Evolutionary conservation across 2,329 filamentous ascomycete genomes (phyloP).

Genomic region (Nigrograna mackinnonii): DNA sequence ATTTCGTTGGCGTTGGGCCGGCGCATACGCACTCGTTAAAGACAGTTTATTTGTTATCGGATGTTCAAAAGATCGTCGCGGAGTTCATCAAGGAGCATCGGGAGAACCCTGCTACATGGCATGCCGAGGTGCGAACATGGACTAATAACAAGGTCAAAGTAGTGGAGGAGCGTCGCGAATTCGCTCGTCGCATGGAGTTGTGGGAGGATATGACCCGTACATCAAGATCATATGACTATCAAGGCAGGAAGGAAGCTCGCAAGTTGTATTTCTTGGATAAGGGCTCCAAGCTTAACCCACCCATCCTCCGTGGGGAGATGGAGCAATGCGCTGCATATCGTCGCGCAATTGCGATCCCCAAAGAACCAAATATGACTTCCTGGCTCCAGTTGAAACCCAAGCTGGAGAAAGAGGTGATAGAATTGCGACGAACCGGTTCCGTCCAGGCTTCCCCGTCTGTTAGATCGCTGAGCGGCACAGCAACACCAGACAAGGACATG

Average conservation of each 20-base stretch:
- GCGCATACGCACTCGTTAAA: constrained; percentile 36
- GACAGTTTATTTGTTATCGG: constrained; percentile 33
- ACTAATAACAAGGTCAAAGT: constrained; percentile 24
- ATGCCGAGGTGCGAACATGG: constrained; percentile 23
- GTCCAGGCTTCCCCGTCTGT: too few relatives aligned
- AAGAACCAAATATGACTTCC: constrained; percentile 38
- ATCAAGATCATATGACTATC: constrained; percentile 31
- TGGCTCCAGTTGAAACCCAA: constrained; percentile 41
- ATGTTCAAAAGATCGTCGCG: constrained; percentile 30
- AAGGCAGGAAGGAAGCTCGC: constrained; percentile 35
- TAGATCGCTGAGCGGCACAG: too few relatives aligned
- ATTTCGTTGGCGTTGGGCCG: constrained; percentile 40
- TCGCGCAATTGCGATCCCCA: constrained; percentile 42
- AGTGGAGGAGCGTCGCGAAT: constrained; percentile 32
- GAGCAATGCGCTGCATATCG: constrained; percentile 44
- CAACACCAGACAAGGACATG: not conserved
- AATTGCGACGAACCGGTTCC: constrained; percentile 20
- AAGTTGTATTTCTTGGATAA: constrained; percentile 41
- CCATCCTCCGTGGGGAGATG: constrained; percentile 38
- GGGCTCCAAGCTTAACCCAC: constrained; percentile 39
- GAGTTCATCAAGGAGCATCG: constrained; percentile 23
- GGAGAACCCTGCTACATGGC: constrained; percentile 18
- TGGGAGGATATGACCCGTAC: constrained; percentile 38
- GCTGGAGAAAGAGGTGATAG: constrained; percentile 35
- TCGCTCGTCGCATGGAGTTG: constrained; percentile 40